Evolutionary conservation across 106 monocot genomes (phyloP).

Genomic region (Dendrobium chrysotoxum): DNA sequence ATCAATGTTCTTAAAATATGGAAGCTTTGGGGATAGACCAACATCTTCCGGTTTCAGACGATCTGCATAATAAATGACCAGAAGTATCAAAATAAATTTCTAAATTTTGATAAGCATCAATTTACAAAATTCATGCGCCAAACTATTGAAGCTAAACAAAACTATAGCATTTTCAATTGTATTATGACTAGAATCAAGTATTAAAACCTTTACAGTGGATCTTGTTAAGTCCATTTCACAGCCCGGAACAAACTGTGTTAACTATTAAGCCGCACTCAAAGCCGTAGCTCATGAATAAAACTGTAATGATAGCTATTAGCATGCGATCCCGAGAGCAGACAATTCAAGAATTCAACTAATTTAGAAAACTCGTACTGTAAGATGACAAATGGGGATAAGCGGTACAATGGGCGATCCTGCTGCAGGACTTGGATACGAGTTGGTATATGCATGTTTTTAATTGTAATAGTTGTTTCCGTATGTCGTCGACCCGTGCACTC

Average conservation of each 20-base stretch:
- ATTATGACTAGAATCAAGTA: background rate
- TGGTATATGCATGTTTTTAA: too few relatives aligned
- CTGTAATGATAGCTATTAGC: too few relatives aligned
- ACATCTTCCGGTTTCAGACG: constrained; percentile 37
- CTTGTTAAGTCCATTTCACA: background rate
- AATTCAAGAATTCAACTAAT: background rate
- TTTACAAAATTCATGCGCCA: background rate
- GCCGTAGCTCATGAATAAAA: too few relatives aligned
- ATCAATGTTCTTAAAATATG: constrained; percentile 16
- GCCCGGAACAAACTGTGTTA: background rate
- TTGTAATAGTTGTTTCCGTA: too few relatives aligned
- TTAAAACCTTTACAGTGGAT: background rate
- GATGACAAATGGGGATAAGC: too few relatives aligned
- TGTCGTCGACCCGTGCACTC: too few relatives aligned
- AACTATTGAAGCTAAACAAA: background rate
- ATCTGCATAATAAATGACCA: constrained; percentile 24
- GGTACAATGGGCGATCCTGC: too few relatives aligned
- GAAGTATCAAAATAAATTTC: background rate
- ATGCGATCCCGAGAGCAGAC: background rate
- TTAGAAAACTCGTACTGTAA: background rate
- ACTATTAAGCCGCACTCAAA: background rate
- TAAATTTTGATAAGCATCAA: background rate
- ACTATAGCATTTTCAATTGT: background rate
- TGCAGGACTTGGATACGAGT: too few relatives aligned
- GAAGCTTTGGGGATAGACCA: constrained; percentile 23